Evolutionary conservation across 2,329 filamentous ascomycete species (phyloP).

Genomic region (Trichophyton schoenleinii): DNA sequence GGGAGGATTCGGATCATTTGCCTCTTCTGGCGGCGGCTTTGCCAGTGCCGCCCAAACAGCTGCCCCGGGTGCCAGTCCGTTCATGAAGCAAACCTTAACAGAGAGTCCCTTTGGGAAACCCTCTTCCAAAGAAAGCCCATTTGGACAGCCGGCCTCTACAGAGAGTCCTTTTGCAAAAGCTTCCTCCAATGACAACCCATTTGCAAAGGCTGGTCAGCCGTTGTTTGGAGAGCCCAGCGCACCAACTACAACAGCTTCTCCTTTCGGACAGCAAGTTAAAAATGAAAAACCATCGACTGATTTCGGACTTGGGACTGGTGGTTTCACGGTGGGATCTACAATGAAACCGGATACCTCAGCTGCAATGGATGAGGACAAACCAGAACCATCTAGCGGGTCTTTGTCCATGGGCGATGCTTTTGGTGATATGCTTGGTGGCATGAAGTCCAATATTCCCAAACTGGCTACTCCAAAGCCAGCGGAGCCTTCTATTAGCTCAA

Average conservation of each 20-base stretch:
- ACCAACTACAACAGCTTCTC: not conserved
- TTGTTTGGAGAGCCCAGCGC: constrained; percentile 19
- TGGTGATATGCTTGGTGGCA: constrained; percentile 25
- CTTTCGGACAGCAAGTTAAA: constrained; percentile 13
- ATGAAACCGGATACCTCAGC: constrained; percentile 34
- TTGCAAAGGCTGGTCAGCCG: constrained; percentile 21
- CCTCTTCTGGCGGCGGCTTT: constrained; percentile 5
- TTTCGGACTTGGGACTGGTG: constrained; percentile 20
- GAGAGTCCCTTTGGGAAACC: constrained; percentile 1
- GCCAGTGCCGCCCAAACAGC: constrained; percentile 4
- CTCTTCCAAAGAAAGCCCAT: constrained; percentile 16
- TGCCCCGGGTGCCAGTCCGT: constrained; percentile 5
- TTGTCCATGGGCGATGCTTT: constrained; percentile 31
- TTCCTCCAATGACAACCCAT: constrained; percentile 17
- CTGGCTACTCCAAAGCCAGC: constrained; percentile 6
- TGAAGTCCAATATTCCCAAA: constrained; percentile 8
- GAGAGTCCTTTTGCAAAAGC: constrained; percentile 20
- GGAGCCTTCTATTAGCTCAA: constrained; percentile 10
- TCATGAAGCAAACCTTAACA: constrained; percentile 14
- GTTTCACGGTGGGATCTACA: constrained; percentile 33
- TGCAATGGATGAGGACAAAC: constrained; percentile 29
- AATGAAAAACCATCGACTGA: constrained; percentile 18
- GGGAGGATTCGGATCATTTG: constrained; percentile 7
- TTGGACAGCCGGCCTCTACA: constrained; percentile 15
- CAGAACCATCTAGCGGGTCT: constrained; percentile 22